Conservation (phyloP, 1,284 basidiomycete species). For the Cystobasidiaceae sp. region DNA sequence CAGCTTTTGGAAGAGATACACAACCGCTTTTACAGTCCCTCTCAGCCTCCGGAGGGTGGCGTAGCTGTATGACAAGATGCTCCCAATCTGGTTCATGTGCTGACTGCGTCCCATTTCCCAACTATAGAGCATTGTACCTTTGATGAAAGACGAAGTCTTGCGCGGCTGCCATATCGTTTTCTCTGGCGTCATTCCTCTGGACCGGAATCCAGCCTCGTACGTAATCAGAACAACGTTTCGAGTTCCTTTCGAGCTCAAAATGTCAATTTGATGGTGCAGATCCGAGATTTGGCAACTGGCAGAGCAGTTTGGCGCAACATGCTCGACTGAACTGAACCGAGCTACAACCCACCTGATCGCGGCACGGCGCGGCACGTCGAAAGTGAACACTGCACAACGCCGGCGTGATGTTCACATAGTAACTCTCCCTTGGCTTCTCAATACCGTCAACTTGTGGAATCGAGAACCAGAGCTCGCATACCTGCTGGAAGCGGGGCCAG, state of each 20-base stretch:
- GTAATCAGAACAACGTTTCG: conserved; percentile 44
- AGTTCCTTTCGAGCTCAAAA: not conserved
- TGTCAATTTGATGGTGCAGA: conserved; percentile 40
- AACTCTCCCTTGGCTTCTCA: conserved; percentile 79
- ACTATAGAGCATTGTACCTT: conserved; percentile 69
- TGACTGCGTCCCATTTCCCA: not conserved
- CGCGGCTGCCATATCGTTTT: conserved; percentile 76
- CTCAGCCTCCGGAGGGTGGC: not conserved
- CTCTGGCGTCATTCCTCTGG: conserved; percentile 86
- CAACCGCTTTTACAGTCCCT: conserved; percentile 59
- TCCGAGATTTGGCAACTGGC: conserved; percentile 86
- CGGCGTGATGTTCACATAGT: conserved; percentile 65
- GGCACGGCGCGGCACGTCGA: conserved; percentile 78
- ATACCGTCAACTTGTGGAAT: conserved; percentile 74
- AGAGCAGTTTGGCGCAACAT: conserved; percentile 78
- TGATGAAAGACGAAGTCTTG: conserved; percentile 68
- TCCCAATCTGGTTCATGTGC: not conserved
- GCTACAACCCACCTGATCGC: conserved; percentile 85
- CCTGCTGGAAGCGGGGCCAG: conserved; percentile 53
- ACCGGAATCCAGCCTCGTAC: conserved; percentile 59
- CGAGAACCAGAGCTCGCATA: conserved; percentile 67
- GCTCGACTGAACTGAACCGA: conserved; percentile 62
- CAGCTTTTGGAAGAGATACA: conserved; percentile 76
- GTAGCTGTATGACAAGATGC: not conserved
- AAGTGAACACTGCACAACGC: conserved; percentile 72